A percentile compares a stretch with the other conserved stretches of the same genome.
These are phyloP conservation scores for Diplodia mutila DNA, from an alignment of 2,329 filamentous ascomycete genomes.

Conservation along the genomic window DNA sequence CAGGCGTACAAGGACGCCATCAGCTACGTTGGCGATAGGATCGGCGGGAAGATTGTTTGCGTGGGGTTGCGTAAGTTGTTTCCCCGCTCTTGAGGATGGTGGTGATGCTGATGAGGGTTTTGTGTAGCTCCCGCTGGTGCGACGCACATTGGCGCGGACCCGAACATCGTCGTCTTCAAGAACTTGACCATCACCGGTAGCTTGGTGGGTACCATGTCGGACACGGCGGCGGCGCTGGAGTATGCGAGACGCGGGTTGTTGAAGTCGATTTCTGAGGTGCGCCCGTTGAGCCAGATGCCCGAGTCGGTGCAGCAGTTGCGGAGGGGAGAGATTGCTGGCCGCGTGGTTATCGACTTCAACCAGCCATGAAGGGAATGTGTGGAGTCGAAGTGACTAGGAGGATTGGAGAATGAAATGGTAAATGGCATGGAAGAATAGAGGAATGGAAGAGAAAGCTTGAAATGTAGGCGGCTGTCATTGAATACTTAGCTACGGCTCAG, in stretches of 20 bases:
- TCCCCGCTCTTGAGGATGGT: no score
- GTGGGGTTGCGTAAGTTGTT: conserved; percentile 45
- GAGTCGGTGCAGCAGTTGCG: conserved; percentile 57
- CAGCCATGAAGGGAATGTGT: conserved; percentile 31
- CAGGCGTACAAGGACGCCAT: conserved; percentile 49
- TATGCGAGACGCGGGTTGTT: conserved; percentile 56
- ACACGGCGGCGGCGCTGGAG: conserved; percentile 52
- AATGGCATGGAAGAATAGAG: no score
- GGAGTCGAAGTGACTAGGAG: no score
- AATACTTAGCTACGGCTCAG: not conserved
- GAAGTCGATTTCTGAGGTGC: conserved; percentile 55
- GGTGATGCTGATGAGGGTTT: not conserved
- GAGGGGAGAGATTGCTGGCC: conserved; percentile 55
- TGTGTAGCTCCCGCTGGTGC: conserved; percentile 7
- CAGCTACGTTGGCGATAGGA: conserved; percentile 50
- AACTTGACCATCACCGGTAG: conserved; percentile 42
- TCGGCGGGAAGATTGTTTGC: conserved; percentile 55
- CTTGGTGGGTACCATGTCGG: conserved; percentile 53
- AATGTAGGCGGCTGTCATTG: no score
- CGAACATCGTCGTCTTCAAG: conserved; percentile 40
- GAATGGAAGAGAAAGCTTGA: no score
- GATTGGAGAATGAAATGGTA: no score
- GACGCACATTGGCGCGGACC: conserved; percentile 40
- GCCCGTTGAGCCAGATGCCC: conserved; percentile 51
- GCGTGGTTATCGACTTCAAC: conserved; percentile 60